Conservation (phyloP, 805 yeast species). For the Vanderwaltozyma tropicalis region DNA sequence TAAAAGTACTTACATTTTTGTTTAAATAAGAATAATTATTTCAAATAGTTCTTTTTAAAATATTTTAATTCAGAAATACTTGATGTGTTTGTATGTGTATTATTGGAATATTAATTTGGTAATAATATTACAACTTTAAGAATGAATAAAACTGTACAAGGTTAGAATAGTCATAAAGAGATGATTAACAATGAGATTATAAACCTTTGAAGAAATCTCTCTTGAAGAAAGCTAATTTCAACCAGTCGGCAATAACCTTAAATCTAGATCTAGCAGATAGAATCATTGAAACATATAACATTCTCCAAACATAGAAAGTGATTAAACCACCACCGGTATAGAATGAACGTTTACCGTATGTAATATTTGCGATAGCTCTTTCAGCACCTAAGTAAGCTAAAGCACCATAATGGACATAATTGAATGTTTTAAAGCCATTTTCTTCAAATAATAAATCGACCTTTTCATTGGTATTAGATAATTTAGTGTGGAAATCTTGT, state of each 20-base stretch:
- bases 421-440: constrained; percentile 52
- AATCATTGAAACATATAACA: constrained; percentile 83
- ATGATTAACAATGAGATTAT: no score
- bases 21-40: no score
- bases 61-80: no score
- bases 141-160: no score
- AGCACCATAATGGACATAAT: constrained; percentile 82
- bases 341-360: constrained; percentile 67
- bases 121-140: no score
- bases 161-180: no score
- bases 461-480: constrained; percentile 27
- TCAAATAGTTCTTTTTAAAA: no score
- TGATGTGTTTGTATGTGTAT: no score
- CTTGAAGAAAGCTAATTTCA: constrained; percentile 77
- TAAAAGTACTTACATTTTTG: no score
- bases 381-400: constrained; percentile 89
- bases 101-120: no score
- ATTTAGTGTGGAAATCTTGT: constrained; percentile 31
- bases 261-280: constrained; percentile 79
- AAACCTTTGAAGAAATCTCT: constrained; percentile 88
- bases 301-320: constrained; percentile 88
- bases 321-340: constrained; percentile 79
- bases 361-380: constrained; percentile 86
- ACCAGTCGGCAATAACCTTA: constrained; percentile 81
- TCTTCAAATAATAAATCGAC: constrained; percentile 35